These are phyloP conservation scores for Amaranthus hypochondriacus DNA, from an alignment of 148 eudicot genomes.

Conservation along the genomic window DNA sequence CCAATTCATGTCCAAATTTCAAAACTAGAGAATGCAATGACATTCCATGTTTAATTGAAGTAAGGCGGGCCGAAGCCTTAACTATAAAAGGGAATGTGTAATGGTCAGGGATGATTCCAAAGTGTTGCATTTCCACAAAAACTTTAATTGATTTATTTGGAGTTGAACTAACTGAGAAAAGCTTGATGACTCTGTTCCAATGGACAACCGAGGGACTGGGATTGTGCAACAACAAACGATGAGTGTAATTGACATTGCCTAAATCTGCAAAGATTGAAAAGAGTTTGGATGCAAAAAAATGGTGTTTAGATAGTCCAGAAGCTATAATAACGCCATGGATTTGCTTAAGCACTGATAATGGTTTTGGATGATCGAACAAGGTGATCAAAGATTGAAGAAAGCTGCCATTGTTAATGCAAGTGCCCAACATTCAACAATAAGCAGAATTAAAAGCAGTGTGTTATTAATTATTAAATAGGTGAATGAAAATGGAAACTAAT, in stretches of 20 bases:
- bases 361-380: constrained; percentile 48
- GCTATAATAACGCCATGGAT: constrained; percentile 50
- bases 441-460: no score
- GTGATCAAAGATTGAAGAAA: constrained; percentile 30
- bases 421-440: constrained; percentile 29
- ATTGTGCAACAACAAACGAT: constrained; percentile 41
- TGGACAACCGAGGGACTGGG: constrained; percentile 42
- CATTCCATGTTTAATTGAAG: constrained; percentile 33
- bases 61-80: constrained; percentile 54
- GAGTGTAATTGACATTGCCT: constrained; percentile 36
- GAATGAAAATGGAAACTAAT: no score
- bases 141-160: constrained; percentile 40
- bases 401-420: constrained; percentile 18
- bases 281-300: constrained; percentile 26
- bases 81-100: constrained; percentile 68
- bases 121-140: constrained; percentile 51
- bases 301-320: constrained; percentile 28
- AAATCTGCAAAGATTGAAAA: constrained; percentile 44
- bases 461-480: no score
- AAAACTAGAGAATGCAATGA: constrained; percentile 37
- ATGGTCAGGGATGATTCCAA: constrained; percentile 52
- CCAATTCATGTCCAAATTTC: constrained; percentile 49
- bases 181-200: constrained; percentile 63
- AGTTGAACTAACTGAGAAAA: constrained; percentile 36
- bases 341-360: constrained; percentile 49